A percentile compares a stretch with the other conserved stretches of the same genome.
Evolutionary conservation across 2,329 filamentous ascomycete genomes (phyloP).

Genomic region (Chaetomium olivaceum): DNA sequence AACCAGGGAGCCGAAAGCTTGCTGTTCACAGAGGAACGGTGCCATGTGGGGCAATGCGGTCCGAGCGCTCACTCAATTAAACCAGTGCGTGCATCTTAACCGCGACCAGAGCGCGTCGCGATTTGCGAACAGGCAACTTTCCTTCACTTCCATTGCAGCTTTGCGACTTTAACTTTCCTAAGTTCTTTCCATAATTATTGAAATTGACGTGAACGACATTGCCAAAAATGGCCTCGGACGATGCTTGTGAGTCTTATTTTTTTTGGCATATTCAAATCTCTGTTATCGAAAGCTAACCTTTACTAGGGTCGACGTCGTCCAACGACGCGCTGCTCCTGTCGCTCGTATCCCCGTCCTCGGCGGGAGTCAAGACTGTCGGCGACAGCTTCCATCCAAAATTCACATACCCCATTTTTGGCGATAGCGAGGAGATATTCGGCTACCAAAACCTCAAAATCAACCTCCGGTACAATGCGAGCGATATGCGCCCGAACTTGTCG

Average conservation of each 20-base stretch:
- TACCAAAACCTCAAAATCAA: constrained; percentile 80
- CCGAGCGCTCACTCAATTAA: constrained; percentile 27
- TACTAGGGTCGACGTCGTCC: constrained; percentile 58
- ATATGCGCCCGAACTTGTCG: constrained; percentile 76
- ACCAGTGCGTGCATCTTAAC: background rate
- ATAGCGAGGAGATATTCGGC: constrained; percentile 89
- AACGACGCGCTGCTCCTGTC: constrained; percentile 65
- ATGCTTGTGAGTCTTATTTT: constrained; percentile 26
- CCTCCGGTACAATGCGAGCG: constrained; percentile 65
- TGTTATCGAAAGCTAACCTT: constrained; percentile 8
- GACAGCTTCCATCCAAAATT: constrained; percentile 78
- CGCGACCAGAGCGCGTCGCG: constrained; percentile 24
- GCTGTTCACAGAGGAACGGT: background rate
- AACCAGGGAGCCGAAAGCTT: background rate
- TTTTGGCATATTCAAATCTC: background rate
- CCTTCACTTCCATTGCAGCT: background rate
- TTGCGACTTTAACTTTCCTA: background rate
- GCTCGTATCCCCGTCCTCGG: constrained; percentile 53
- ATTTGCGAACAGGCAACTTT: background rate
- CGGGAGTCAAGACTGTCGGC: constrained; percentile 55
- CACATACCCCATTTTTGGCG: constrained; percentile 89
- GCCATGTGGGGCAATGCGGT: background rate
- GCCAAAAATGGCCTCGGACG: constrained; percentile 26
- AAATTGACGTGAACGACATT: background rate
- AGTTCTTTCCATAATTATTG: background rate